A percentile compares a stretch with the other conserved stretches of the same genome.
These are phyloP conservation scores for Hortiboletus campestris DNA, from an alignment of 768 basidiomycete genomes.

Conservation along the genomic window DNA sequence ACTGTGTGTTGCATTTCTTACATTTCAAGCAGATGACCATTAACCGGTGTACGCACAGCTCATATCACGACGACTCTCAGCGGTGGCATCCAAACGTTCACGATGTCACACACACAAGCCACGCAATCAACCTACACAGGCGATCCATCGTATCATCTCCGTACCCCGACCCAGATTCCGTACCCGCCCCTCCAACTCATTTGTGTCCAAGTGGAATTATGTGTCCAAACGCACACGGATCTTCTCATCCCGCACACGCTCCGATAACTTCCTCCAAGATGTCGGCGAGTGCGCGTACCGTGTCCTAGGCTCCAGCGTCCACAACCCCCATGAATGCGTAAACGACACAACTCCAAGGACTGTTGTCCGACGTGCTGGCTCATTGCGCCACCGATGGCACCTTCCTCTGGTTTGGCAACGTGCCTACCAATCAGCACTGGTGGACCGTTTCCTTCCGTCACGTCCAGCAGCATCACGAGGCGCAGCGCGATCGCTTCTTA, in stretches of 20 bases:
- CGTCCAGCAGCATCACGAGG: neutral
- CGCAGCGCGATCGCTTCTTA: neutral
- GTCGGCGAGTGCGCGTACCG: conserved; percentile 8
- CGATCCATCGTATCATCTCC: conserved; percentile 4
- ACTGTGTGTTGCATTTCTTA: too few relatives aligned
- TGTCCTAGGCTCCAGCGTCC: neutral
- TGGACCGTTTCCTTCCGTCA: neutral
- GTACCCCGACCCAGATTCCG: neutral
- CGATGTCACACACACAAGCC: too few relatives aligned
- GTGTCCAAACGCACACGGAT: neutral
- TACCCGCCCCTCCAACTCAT: neutral
- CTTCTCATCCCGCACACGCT: neutral
- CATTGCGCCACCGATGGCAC: neutral
- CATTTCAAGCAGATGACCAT: too few relatives aligned
- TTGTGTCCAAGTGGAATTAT: neutral
- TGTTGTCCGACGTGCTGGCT: neutral
- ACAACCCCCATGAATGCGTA: neutral
- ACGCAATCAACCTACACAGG: neutral
- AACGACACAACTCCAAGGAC: neutral
- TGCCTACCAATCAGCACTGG: neutral
- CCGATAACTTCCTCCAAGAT: conserved; percentile 4
- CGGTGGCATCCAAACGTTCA: too few relatives aligned
- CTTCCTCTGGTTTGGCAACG: neutral
- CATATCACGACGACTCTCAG: too few relatives aligned
- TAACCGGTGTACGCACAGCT: too few relatives aligned